A percentile compares a stretch with the other conserved stretches of the same genome.
These are phyloP conservation scores for Wickerhamiella nectarea DNA, from an alignment of 805 yeast species.

Conservation along the genomic window DNA sequence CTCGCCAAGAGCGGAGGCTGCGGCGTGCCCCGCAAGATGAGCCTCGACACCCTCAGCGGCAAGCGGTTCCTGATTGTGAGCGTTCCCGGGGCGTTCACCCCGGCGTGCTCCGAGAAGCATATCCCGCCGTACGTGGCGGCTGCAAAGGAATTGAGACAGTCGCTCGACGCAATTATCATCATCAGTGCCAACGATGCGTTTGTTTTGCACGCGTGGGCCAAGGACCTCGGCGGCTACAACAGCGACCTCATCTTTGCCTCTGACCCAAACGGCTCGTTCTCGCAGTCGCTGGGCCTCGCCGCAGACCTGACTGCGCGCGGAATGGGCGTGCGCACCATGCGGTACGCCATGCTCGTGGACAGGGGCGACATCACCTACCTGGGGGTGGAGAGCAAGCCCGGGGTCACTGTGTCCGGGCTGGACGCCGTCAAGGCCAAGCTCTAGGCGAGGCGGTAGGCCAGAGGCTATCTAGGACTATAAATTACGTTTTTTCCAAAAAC, in stretches of 20 bases:
- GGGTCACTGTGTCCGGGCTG: slow-evolving; percentile 33
- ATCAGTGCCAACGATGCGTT: slow-evolving; percentile 60
- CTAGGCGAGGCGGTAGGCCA: slow-evolving; percentile 11
- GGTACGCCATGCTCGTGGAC: slow-evolving; percentile 62
- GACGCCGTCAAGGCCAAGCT: slow-evolving; percentile 32
- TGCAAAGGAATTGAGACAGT: slow-evolving; percentile 37
- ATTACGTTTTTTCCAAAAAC: not conserved
- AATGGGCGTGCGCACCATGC: slow-evolving; percentile 44
- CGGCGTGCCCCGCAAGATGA: slow-evolving; percentile 28
- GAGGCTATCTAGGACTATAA: no score
- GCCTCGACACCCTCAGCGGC: slow-evolving; percentile 26
- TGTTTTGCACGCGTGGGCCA: slow-evolving; percentile 58
- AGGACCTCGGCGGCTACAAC: slow-evolving; percentile 28
- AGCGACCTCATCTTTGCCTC: slow-evolving; percentile 40
- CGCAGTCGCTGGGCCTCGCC: slow-evolving; percentile 45
- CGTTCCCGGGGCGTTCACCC: slow-evolving; percentile 83
- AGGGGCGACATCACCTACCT: slow-evolving; percentile 40
- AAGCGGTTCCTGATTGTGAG: slow-evolving; percentile 56
- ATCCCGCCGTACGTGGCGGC: slow-evolving; percentile 51
- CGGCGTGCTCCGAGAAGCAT: slow-evolving; percentile 61
- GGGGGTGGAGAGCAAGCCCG: slow-evolving; percentile 34
- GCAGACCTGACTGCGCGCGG: slow-evolving; percentile 41
- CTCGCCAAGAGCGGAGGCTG: slow-evolving; percentile 25
- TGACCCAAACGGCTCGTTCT: slow-evolving; percentile 51
- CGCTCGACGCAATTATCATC: slow-evolving; percentile 50